These are phyloP conservation scores for Pichia ethanolica DNA, from an alignment of 805 yeast species.

Conservation along the genomic window DNA sequence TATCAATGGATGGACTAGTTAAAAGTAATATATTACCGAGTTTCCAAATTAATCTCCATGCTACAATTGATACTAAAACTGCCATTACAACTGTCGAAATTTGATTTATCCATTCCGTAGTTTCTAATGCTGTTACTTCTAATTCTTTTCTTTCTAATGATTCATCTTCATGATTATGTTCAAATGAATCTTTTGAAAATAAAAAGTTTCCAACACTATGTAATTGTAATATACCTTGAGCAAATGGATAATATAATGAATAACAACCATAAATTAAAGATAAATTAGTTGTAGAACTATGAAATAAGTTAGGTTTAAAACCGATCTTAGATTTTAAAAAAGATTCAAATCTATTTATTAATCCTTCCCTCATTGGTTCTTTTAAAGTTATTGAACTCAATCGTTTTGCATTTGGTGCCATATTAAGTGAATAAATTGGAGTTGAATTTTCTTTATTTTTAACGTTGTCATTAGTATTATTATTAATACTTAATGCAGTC, in stretches of 20 bases:
- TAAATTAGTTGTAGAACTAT: conserved; percentile 37
- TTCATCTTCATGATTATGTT: not conserved
- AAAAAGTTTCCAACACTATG: not conserved
- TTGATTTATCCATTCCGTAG: conserved; percentile 18
- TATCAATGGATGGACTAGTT: conserved; percentile 42
- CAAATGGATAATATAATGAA: conserved; percentile 26
- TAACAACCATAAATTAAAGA: conserved; percentile 30
- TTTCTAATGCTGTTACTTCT: conserved; percentile 13
- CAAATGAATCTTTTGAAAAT: not conserved
- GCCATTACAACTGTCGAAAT: conserved; percentile 23
- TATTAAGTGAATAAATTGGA: conserved; percentile 1
- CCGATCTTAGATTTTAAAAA: conserved; percentile 3
- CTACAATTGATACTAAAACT: conserved; percentile 17
- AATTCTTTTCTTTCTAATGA: not conserved
- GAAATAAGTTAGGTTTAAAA: conserved; percentile 15
- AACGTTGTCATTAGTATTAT: not conserved
- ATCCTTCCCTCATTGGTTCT: conserved; percentile 15
- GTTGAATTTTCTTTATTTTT: not conserved
- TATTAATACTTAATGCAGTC: not conserved
- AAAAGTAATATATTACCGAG: conserved; percentile 47
- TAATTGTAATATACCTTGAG: conserved; percentile 12
- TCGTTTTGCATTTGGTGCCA: conserved; percentile 15
- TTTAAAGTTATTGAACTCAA: conserved; percentile 23
- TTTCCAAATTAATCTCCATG: conserved; percentile 35
- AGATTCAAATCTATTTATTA: conserved; percentile 1